Evolutionary conservation across 352 stramenopile species (phyloP).

Genomic region (Porosira glacialis): DNA sequence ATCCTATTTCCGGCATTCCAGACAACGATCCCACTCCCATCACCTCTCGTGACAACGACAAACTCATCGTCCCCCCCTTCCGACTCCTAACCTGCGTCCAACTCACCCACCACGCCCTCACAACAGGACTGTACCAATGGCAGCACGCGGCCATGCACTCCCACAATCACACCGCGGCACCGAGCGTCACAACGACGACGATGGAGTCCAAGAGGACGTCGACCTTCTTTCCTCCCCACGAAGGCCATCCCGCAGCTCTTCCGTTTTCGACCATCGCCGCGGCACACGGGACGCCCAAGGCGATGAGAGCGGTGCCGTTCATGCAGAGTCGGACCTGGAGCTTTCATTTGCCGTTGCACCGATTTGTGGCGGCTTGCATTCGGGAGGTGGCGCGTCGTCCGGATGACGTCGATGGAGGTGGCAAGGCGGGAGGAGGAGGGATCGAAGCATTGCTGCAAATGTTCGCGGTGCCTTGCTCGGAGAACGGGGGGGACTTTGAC

Average conservation of each 20-base stretch:
- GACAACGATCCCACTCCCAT: constrained; percentile 50
- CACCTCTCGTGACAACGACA: constrained; percentile 24
- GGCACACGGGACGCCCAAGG: constrained; percentile 48
- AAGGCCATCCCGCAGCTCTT: constrained; percentile 48
- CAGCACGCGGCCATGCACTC: constrained; percentile 60
- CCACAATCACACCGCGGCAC: constrained; percentile 48
- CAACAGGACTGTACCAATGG: constrained; percentile 56
- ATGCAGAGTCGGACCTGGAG: constrained; percentile 72
- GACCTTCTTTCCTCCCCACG: constrained; percentile 23
- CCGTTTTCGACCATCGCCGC: constrained; percentile 71
- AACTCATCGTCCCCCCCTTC: too few relatives aligned
- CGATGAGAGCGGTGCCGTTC: constrained; percentile 64
- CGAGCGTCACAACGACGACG: too few relatives aligned
- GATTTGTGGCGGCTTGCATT: constrained; percentile 80
- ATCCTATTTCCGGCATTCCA: too few relatives aligned
- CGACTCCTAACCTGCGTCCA: constrained; percentile 58
- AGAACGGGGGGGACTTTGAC: too few relatives aligned
- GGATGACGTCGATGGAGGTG: constrained; percentile 20
- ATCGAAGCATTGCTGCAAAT: constrained; percentile 51
- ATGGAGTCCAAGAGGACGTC: constrained; percentile 32
- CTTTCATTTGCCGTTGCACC: constrained; percentile 83
- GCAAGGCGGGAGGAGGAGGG: constrained; percentile 1
- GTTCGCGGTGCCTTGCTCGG: constrained; percentile 18
- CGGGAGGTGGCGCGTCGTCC: constrained; percentile 63
- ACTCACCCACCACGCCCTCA: constrained; percentile 61